Conservation (phyloP, 257 asterid genomes). For the Solanum piurae region DNA sequence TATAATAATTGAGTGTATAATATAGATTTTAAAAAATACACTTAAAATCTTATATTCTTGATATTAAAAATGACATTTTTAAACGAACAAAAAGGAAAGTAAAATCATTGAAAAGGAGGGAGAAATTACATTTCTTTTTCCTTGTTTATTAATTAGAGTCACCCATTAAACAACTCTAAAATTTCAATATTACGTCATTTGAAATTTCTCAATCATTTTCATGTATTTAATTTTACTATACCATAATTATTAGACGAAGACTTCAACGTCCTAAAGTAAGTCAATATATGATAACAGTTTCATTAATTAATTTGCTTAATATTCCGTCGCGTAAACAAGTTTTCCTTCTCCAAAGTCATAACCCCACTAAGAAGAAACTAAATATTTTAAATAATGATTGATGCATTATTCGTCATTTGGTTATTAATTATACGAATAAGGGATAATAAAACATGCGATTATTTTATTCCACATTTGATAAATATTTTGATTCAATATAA, state of each 20-base stretch:
- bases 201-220: background rate
- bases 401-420: background rate
- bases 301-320: background rate
- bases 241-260: background rate
- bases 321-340: background rate
- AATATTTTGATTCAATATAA: background rate
- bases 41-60: background rate
- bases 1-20: background rate
- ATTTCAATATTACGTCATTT: background rate
- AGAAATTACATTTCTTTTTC: background rate
- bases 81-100: background rate
- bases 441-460: background rate
- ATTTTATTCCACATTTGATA: background rate
- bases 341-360: background rate
- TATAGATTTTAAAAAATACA: background rate
- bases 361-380: background rate
- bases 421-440: background rate
- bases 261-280: background rate
- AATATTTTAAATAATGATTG: background rate
- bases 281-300: background rate
- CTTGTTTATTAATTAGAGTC: background rate
- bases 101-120: background rate
- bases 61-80: background rate
- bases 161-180: background rate
- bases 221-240: background rate